Evolutionary conservation across 2,329 filamentous ascomycete genomes (phyloP).

Genomic region (Pseudopyrenochaeta lycopersici): DNA sequence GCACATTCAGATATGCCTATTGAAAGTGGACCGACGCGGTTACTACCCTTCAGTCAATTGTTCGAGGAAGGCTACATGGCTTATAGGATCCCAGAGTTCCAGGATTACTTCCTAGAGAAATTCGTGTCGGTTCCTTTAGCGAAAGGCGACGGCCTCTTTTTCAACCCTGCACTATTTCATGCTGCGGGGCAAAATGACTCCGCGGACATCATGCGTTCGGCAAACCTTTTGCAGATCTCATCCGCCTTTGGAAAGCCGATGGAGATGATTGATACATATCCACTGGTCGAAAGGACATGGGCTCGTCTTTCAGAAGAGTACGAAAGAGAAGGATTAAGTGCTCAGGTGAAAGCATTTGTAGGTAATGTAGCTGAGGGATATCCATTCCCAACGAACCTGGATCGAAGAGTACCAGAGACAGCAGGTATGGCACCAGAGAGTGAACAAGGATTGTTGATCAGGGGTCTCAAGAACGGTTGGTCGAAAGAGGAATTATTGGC

Average conservation of each 20-base stretch:
- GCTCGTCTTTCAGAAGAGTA: conserved; percentile 48
- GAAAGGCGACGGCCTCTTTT: conserved; percentile 69
- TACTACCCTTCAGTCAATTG: conserved; percentile 68
- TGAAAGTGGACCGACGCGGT: conserved; percentile 66
- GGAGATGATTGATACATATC: conserved; percentile 66
- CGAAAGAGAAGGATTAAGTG: conserved; percentile 49
- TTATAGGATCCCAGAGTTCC: conserved; percentile 63
- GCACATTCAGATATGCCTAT: conserved; percentile 70
- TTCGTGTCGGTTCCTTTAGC: conserved; percentile 63
- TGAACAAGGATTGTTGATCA: conserved; percentile 63
- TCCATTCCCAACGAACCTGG: conserved; percentile 70
- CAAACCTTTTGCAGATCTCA: conserved; percentile 70
- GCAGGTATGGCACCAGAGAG: conserved; percentile 69
- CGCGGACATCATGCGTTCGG: conserved; percentile 60
- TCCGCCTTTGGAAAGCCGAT: conserved; percentile 71
- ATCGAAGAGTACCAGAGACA: conserved; percentile 63
- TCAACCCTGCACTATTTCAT: conserved; percentile 71
- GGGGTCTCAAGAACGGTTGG: conserved; percentile 56
- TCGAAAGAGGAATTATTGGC: conserved; percentile 51
- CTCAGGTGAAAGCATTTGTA: conserved; percentile 58
- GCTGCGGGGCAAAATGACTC: conserved; percentile 68
- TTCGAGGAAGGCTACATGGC: conserved; percentile 67
- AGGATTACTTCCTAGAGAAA: conserved; percentile 61
- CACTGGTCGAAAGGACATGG: conserved; percentile 60
- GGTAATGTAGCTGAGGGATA: conserved; percentile 66